A percentile compares a stretch with the other conserved stretches of the same genome.
Evolutionary conservation across 768 basidiomycete species (phyloP).

Genomic region (Wakefieldia striispora): DNA sequence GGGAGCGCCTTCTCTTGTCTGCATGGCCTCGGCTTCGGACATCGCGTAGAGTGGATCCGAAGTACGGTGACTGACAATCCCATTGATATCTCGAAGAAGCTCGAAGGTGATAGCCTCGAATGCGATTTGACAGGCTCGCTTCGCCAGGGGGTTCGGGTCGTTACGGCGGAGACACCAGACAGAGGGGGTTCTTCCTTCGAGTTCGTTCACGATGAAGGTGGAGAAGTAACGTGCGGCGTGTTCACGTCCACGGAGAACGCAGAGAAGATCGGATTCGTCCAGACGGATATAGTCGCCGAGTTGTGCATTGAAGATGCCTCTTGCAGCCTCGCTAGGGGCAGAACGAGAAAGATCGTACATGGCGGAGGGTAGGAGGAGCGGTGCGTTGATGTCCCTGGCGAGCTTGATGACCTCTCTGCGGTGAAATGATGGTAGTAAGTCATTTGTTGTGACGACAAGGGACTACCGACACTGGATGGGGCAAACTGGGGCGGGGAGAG

Average conservation of each 20-base stretch:
- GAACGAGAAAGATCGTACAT: slow-evolving; percentile 79
- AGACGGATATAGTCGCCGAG: slow-evolving; percentile 39
- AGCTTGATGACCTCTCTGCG: slow-evolving; percentile 64
- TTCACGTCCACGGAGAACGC: slow-evolving; percentile 66
- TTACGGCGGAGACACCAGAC: slow-evolving; percentile 47
- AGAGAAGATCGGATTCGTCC: slow-evolving; percentile 54
- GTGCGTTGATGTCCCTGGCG: slow-evolving; percentile 53
- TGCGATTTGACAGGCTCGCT: slow-evolving; percentile 63
- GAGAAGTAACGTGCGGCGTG: slow-evolving; percentile 72
- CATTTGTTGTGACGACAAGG: not conserved
- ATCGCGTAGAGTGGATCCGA: slow-evolving; percentile 73
- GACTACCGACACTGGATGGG: slow-evolving; percentile 65
- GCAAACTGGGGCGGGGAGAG: slow-evolving; percentile 50
- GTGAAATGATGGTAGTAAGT: slow-evolving; percentile 7
- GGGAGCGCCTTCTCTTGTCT: slow-evolving; percentile 47
- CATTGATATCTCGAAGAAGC: slow-evolving; percentile 70
- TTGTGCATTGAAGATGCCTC: slow-evolving; percentile 44
- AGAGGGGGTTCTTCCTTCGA: slow-evolving; percentile 62
- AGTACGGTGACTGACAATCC: slow-evolving; percentile 60
- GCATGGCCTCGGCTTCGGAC: slow-evolving; percentile 64
- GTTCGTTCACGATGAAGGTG: slow-evolving; percentile 70
- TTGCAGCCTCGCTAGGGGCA: slow-evolving; percentile 57
- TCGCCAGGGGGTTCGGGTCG: slow-evolving; percentile 42
- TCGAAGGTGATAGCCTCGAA: slow-evolving; percentile 77
- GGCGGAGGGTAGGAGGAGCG: slow-evolving; percentile 66